Conservation (phyloP, 192 early-diverging fungal species). For the Umbelopsis vinacea region DNA sequence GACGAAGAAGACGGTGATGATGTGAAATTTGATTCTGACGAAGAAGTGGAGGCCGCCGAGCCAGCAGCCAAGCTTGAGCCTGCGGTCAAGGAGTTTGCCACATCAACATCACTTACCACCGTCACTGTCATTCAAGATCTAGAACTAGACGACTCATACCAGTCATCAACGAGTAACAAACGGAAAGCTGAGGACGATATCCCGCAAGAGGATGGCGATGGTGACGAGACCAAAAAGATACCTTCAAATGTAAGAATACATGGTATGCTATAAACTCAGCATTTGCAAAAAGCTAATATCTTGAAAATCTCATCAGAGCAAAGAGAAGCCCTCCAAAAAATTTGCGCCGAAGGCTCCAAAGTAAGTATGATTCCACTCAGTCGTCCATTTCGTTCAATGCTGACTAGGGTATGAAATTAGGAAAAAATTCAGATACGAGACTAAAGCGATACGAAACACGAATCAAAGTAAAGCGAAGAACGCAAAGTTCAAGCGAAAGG, state of each 20-base stretch:
- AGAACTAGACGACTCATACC: conserved; percentile 55
- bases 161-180: conserved; percentile 21
- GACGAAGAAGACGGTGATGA: conserved; percentile 44
- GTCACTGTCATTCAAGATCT: conserved; percentile 74
- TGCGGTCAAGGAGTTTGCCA: conserved; percentile 59
- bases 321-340: not conserved
- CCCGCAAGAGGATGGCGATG: not conserved
- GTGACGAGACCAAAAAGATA: not conserved
- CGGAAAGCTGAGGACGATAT: conserved; percentile 5
- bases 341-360: not conserved
- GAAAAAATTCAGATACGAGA: conserved; percentile 24
- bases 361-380: not conserved
- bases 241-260: not conserved
- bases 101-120: conserved; percentile 62
- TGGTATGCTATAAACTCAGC: no score
- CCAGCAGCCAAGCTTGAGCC: conserved; percentile 39
- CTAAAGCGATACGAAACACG: conserved; percentile 2
- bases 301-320: not conserved
- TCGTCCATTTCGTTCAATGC: not conserved
- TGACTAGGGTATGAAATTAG: not conserved
- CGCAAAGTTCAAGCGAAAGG: not conserved
- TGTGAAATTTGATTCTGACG: conserved; percentile 37
- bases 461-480: conserved; percentile 15
- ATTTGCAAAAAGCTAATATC: no score
- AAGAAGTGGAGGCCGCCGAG: conserved; percentile 31